These are phyloP conservation scores for Colletotrichum simmondsii DNA, from an alignment of 2,329 filamentous ascomycete species.

Conservation along the genomic window DNA sequence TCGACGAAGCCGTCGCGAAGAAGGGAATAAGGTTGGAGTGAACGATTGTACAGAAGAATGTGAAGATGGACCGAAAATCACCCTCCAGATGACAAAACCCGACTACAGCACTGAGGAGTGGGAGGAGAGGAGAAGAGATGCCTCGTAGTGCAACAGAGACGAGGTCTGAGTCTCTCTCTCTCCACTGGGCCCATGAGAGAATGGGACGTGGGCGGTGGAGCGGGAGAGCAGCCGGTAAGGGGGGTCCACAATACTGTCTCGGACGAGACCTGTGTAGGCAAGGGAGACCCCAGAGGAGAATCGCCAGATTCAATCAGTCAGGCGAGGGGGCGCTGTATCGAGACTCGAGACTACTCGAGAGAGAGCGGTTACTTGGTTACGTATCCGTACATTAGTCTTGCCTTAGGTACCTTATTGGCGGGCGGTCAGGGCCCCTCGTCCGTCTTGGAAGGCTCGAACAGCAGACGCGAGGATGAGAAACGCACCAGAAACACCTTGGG, in stretches of 20 bases:
- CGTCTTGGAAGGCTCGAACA: slow-evolving; percentile 20
- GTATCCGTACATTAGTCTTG: neutral
- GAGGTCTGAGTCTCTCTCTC: slow-evolving; percentile 3
- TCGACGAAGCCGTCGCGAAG: slow-evolving; percentile 29
- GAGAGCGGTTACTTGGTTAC: neutral
- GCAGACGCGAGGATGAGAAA: slow-evolving; percentile 31
- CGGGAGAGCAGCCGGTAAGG: slow-evolving; percentile 26
- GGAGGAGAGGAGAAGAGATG: neutral
- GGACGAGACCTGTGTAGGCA: slow-evolving; percentile 29
- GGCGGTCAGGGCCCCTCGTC: slow-evolving; percentile 20
- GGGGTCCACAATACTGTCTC: slow-evolving; percentile 30
- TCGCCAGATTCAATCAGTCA: slow-evolving; percentile 24
- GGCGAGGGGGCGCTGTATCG: slow-evolving; percentile 19
- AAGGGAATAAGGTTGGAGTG: slow-evolving; percentile 18
- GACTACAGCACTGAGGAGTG: slow-evolving; percentile 5
- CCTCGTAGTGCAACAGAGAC: slow-evolving; percentile 4
- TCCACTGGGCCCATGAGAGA: neutral
- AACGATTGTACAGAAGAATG: slow-evolving; percentile 32
- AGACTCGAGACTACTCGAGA: neutral
- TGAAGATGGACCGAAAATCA: slow-evolving; percentile 22
- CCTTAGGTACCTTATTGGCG: neutral
- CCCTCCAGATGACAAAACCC: slow-evolving; percentile 6
- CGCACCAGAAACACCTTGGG: slow-evolving; percentile 32
- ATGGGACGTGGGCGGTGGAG: neutral
- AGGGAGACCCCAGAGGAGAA: slow-evolving; percentile 29